Evolutionary conservation across 441 rosid species (phyloP), one percentile per base, ranked within the genome.

Genomic region (Erodium texanum): DNA sequence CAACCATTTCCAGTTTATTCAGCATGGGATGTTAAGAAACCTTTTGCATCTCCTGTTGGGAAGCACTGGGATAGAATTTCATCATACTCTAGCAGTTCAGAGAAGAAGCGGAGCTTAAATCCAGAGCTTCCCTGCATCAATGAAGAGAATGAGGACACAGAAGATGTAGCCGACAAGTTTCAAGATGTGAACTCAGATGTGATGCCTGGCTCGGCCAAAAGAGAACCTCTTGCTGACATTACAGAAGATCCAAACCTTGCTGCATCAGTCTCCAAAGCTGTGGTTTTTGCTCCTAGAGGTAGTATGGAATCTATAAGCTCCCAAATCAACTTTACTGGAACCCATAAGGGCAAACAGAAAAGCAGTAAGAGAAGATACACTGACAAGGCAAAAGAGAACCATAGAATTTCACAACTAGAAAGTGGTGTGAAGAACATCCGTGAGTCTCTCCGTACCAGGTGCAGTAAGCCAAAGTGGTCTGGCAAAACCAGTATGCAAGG

Each of bases 81-180:
- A 70, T 84, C 80, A 36, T 81, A 77, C 68, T 83, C 96, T 71
- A 76, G 87, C 68, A 84, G 92, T 81, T 89, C 91, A 76, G 93
- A 83, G 81, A 83, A 82, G 68, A 82, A 80, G 70, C 78, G 79
- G 62, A 88, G 89, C 82, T 77, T 84, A 77, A 84, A 79, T 73
- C 85, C 86, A 65, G 96, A 92, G 73, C 95, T 95, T 70, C 93
- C 98, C 68, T 83, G 90, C 80, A 95, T 92, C 67, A 82, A 65
- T 59, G 99, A 95, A 81, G 97, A 89, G 79, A 84, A 80, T 76
- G 98, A 95, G 84, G 78, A 66, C 63, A 38, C 70, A 41, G 86
- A 85, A 29, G 89, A 83, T 71, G 81, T 75, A 52, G 76, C 78
- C 75, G 83, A 82, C 66, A 75, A 71, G 70, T 64, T 79, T 65